Evolutionary conservation across 176 grass and related monocot genomes (phyloP), one percentile per base, ranked within the genome.

Genomic region (Oryza meyeriana): DNA sequence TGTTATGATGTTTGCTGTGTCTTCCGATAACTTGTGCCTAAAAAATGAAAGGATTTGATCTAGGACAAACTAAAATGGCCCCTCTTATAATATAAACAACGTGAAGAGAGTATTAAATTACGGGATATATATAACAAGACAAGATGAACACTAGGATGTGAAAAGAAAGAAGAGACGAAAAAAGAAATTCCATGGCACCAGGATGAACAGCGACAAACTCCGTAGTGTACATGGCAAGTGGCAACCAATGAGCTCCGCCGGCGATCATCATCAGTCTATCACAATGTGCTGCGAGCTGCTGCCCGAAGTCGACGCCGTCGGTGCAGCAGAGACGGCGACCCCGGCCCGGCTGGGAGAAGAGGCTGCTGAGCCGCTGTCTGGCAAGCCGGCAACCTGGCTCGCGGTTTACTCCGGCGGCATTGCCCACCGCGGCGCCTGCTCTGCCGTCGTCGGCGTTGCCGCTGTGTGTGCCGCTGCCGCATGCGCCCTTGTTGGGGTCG

Each of bases 401-500:
- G 32, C 76, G 6, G 20, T 26, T 47, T 67, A 14, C 87, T 66
- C 70, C 65, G 7, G 55, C 79, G 31, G 32, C 66, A 33, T 33
- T 33, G 32, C 32, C 32, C 32, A 4, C 47, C 47, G 9, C 30
- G 24, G 31, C 77, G 62, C 22, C 71, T 34, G 81, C 83, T 31
- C 5, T 64, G 33, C 20, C 68, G n/a, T n/a, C 85, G 14, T 30
- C 47, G 28, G 4, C 28, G 64, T 24, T 34, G 26, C n/a, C n/a
- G n/a, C n/a, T n/a, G n/a, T n/a, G n/a, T n/a, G 26, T 59, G 31
- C 88, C 63, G 9, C 62, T 29, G 84, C 63, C 77, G 35, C 67
- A 80, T 16, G 84, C 83, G 66, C 41, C 86, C 82, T 98, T 91
- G 38, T 98, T 91, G 38, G 83, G 65, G 61, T 83, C 76, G 36